Evolutionary conservation across 2,329 filamentous ascomycete genomes (phyloP).

Genomic region (Calycina herbarum): DNA sequence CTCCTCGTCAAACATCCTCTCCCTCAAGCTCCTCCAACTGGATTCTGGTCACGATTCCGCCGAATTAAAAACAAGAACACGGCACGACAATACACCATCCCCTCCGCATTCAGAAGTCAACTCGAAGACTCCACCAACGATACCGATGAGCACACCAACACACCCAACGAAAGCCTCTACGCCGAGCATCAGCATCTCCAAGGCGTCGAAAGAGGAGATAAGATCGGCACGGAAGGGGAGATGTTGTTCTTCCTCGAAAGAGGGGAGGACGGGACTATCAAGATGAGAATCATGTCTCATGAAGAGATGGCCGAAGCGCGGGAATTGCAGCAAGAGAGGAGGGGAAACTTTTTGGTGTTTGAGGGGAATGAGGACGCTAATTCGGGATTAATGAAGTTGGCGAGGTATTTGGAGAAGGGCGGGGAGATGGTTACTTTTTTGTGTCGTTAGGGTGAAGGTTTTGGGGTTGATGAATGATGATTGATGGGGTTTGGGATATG

Average conservation of each 20-base stretch:
- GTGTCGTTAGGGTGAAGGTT: neutral
- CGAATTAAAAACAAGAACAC: neutral
- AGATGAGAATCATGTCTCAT: neutral
- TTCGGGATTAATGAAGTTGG: constrained; percentile 12
- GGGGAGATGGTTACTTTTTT: neutral
- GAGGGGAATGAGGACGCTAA: neutral
- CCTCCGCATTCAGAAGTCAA: neutral
- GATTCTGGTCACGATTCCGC: neutral
- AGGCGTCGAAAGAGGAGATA: neutral
- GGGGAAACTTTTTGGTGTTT: constrained; percentile 2
- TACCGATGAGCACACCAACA: neutral
- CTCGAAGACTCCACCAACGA: neutral
- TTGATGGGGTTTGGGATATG: neutral
- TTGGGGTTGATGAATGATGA: neutral
- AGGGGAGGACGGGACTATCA: neutral
- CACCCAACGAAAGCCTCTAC: neutral
- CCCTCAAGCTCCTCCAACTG: neutral
- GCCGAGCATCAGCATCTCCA: neutral
- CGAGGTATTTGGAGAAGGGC: constrained; percentile 16
- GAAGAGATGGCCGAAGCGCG: neutral
- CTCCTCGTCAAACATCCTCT: neutral
- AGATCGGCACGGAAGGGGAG: constrained; percentile 2
- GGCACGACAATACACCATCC: neutral
- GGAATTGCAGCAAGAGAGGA: neutral
- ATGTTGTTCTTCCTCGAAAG: neutral